Conservation (phyloP, 164 flowering plant genomes). For the Stephania japonica region DNA sequence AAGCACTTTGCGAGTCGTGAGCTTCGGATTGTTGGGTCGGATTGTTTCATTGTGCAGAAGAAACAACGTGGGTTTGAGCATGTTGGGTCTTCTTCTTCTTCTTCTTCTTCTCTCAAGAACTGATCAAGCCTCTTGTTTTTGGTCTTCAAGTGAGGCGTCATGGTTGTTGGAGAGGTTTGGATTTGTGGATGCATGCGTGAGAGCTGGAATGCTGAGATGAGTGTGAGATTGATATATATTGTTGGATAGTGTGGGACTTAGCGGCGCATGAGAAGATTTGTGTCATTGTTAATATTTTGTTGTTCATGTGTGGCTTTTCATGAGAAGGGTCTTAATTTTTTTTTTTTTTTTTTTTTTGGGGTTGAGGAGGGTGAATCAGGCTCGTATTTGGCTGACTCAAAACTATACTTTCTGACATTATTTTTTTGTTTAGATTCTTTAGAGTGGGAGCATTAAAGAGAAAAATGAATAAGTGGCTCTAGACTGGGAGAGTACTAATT, state of each 20-base stretch:
- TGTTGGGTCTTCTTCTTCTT: neutral
- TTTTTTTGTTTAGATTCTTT: neutral
- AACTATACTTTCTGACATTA: slow-evolving; percentile 16
- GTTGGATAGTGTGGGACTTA: slow-evolving; percentile 11
- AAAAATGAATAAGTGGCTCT: too few relatives aligned
- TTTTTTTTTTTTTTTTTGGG: too few relatives aligned
- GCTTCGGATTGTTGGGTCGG: slow-evolving; percentile 35
- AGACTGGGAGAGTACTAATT: too few relatives aligned
- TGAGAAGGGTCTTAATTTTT: neutral
- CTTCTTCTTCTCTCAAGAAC: too few relatives aligned
- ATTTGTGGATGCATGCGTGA: neutral
- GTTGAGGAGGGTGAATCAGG: slow-evolving; percentile 2
- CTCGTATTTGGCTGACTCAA: slow-evolving; percentile 8
- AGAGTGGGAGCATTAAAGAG: too few relatives aligned
- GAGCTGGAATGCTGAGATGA: neutral
- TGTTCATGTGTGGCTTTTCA: slow-evolving; percentile 21
- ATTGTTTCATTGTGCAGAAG: slow-evolving; percentile 68
- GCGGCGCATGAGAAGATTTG: slow-evolving; percentile 20
- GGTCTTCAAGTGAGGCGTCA: neutral
- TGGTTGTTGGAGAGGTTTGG: slow-evolving; percentile 11
- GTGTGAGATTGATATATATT: neutral
- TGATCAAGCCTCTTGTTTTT: slow-evolving; percentile 12
- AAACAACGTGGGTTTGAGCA: slow-evolving; percentile 48
- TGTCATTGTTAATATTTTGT: slow-evolving; percentile 14
- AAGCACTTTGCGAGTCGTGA: slow-evolving; percentile 39